Evolutionary conservation across 23 red algal species (phyloP).

Genomic region (Chondrus crispus): DNA sequence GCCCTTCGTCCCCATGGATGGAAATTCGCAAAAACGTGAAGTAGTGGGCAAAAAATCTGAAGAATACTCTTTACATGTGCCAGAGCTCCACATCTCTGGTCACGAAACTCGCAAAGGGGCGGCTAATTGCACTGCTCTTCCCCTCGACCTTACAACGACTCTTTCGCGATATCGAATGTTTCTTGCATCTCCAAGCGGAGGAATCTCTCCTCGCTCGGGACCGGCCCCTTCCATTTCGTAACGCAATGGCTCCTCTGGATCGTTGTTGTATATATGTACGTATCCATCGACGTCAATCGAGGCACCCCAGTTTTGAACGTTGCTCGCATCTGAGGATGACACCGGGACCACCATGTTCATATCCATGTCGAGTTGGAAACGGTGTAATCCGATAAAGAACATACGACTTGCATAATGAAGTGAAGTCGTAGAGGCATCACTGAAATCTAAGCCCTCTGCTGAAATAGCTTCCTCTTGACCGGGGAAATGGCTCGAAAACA

Average conservation of each 20-base stretch:
- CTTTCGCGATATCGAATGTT: slow-evolving; percentile 17
- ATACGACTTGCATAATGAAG: slow-evolving; percentile 42
- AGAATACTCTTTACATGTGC: too few species aligned
- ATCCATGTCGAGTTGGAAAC: slow-evolving; percentile 4
- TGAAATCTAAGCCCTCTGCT: background rate
- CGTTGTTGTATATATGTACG: slow-evolving; percentile 38
- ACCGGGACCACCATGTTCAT: background rate
- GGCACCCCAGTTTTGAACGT: background rate
- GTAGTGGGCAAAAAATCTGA: too few species aligned
- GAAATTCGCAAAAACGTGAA: too few species aligned
- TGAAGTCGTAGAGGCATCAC: background rate
- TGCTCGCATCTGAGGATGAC: background rate
- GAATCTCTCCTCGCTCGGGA: slow-evolving; percentile 4
- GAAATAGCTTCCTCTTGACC: background rate
- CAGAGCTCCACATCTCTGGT: too few species aligned
- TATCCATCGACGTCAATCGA: slow-evolving; percentile 22
- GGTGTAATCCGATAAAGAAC: background rate
- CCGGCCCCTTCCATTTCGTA: slow-evolving; percentile 38
- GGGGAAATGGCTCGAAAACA: slow-evolving; percentile 13
- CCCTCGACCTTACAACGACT: background rate
- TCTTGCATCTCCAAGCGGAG: slow-evolving; percentile 47
- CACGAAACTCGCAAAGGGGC: too few species aligned
- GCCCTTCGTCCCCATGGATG: too few species aligned
- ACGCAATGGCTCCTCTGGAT: background rate
- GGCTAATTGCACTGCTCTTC: slow-evolving; percentile 1